phyloP scores from a whole-genome alignment of 2,329 filamentous ascomycete species.

The Neofusicoccum ribis region DNA sequence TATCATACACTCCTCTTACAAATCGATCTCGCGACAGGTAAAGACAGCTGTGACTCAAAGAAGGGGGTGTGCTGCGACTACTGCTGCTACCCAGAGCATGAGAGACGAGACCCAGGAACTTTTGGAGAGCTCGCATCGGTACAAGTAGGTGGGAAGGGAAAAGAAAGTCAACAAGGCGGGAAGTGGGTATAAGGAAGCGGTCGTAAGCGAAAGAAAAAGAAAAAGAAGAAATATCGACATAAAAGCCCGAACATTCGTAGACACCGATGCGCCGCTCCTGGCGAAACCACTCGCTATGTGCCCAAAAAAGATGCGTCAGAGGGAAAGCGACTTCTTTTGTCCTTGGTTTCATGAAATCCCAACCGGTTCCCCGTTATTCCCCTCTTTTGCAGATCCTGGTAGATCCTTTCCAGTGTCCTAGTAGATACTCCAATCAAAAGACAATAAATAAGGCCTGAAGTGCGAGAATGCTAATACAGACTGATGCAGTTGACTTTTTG shows the following conservation, averaged over 20 bases:
- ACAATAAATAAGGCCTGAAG: neutral
- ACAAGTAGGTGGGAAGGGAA: neutral
- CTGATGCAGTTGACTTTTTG: neutral
- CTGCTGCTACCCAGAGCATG: neutral
- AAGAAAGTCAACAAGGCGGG: neutral
- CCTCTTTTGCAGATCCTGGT: neutral
- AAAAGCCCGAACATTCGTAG: neutral
- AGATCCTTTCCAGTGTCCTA: neutral
- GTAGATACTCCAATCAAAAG: neutral
- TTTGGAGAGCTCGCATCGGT: neutral
- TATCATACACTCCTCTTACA: neutral
- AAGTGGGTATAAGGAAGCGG: constrained; percentile 1
- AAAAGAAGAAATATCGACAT: neutral
- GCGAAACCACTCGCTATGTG: constrained; percentile 4
- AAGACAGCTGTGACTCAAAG: neutral
- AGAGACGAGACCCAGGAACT: too few species aligned
- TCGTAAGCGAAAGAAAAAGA: neutral
- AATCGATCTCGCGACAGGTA: neutral
- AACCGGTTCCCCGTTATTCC: neutral
- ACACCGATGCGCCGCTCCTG: constrained; percentile 1
- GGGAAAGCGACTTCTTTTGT: neutral
- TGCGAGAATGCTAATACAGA: neutral
- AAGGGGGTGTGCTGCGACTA: neutral
- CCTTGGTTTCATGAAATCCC: neutral
- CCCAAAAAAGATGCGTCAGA: neutral